Evolutionary conservation across 768 basidiomycete species (phyloP).

Genomic region (Glaciozyma martinii): DNA sequence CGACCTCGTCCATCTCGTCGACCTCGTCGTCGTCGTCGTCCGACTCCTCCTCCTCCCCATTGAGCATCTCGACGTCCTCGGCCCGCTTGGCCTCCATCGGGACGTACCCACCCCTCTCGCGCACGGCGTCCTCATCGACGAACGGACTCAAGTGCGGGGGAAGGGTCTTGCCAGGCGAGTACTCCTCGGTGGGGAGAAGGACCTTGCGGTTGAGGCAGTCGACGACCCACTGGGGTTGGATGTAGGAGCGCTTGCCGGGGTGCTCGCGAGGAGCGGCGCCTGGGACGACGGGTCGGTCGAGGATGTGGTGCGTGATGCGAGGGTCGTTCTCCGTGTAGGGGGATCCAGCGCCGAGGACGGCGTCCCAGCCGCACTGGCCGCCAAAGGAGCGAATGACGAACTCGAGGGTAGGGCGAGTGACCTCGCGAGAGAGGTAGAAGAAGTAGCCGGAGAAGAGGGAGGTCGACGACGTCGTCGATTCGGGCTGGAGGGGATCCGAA

Average conservation of each 20-base stretch:
- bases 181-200: slow-evolving; percentile 73
- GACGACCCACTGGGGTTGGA: slow-evolving; percentile 97
- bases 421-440: slow-evolving; percentile 90
- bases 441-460: slow-evolving; percentile 71
- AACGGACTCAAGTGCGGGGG: slow-evolving; percentile 97
- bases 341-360: slow-evolving; percentile 68
- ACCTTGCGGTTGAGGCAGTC: slow-evolving; percentile 86
- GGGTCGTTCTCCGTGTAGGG: slow-evolving; percentile 63
- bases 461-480: slow-evolving; percentile 32
- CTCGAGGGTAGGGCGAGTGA: slow-evolving; percentile 82
- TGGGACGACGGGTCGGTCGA: slow-evolving; percentile 64
- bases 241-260: slow-evolving; percentile 60
- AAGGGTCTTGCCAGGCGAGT: slow-evolving; percentile 71
- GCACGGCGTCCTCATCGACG: slow-evolving; percentile 54
- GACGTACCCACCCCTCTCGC: slow-evolving; percentile 36
- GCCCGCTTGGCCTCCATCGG: slow-evolving; percentile 53
- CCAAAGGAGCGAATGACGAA: slow-evolving; percentile 87
- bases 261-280: slow-evolving; percentile 31
- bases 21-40: slow-evolving; percentile 37
- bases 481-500: slow-evolving; percentile 30
- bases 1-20: slow-evolving; percentile 38
- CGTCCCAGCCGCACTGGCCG: slow-evolving; percentile 78
- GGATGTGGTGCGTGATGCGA: slow-evolving; percentile 86
- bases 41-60: slow-evolving; percentile 37
- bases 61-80: slow-evolving; percentile 39